Base-by-base conservation (phyloP, 164 flowering plant species). In the Euptelea pleiosperma region DNA sequence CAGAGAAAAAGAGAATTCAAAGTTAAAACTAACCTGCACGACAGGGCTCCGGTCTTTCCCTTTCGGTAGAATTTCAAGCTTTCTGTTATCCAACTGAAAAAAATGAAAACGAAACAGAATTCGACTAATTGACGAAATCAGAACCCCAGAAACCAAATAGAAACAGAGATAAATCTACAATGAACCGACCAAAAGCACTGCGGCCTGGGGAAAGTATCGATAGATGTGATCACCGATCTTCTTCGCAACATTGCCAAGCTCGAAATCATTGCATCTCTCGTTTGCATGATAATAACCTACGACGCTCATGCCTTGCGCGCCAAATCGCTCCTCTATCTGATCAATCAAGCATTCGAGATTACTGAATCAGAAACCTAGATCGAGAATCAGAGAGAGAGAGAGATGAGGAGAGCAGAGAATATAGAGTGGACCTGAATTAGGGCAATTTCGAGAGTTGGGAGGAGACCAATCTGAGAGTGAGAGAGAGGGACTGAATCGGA, bases 211-310 rank as follows among this genome's bases (percentile, higher is more conserved):
- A 63, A 87, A 85, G 67, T 85, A 82, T 7, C 84, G 84, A 55
- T 46, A 71, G 16, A 94, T 81, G 46, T 94, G 97, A 77, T 91
- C 98, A 1, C 91, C 99, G 49, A 89, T 89, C 67, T 85, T 91
- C 81, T 78, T 94, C 0, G 99, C 91, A 10, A 85, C 75, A 55
- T 48, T 71, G 10, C 83, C 65, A 2, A 94, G 79, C 66, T 91
- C 99, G 8, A 40, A 28, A 69, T 91, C 96, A 63, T 87, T 87
- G 58, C 67, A 82, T 58, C 96, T 82, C 80, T 91, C 98, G 45
- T 94, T 94, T 2, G 93, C 97, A 46, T 94, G 96, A 63, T 85
- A 94, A 41, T 94, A 91, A 4, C 97, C 99, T 1, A 94, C 96
- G 14, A 94, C 69, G 30, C 75, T 77, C 79, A 84, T 14, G 1